phyloP scores from a whole-genome alignment of 31 red algal species.

The Porphyra umbilicalis region DNA sequence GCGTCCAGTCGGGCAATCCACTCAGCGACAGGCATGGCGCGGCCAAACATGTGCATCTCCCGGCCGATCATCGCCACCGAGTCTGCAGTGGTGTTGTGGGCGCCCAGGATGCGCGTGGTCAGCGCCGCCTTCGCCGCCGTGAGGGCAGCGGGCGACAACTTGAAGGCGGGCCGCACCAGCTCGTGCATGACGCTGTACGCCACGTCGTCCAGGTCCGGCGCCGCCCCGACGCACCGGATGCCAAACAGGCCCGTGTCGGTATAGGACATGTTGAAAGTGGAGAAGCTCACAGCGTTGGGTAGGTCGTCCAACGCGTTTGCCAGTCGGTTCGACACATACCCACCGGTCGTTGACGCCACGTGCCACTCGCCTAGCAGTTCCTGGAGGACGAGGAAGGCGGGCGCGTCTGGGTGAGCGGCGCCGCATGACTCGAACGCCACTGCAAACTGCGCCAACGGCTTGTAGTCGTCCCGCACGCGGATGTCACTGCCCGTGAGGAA shows the following conservation, averaged over 20 bases:
- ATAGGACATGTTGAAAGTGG: conserved; percentile 38
- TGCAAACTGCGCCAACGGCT: conserved; percentile 33
- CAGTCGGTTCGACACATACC: conserved; percentile 13
- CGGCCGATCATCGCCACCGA: conserved; percentile 36
- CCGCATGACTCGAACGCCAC: conserved; percentile 46
- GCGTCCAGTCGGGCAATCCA: conserved; percentile 41
- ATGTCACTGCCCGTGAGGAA: conserved; percentile 47
- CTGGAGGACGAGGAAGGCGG: conserved; percentile 46
- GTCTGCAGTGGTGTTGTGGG: conserved; percentile 11
- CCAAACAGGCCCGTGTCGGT: conserved; percentile 52
- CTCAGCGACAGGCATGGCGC: conserved; percentile 27
- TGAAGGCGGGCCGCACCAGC: conserved; percentile 23
- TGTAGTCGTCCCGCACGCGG: conserved; percentile 31
- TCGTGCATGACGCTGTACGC: conserved; percentile 15
- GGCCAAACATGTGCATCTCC: conserved; percentile 32
- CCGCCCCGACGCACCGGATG: conserved; percentile 22
- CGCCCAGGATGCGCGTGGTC: conserved; percentile 20
- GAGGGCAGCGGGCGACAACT: conserved; percentile 32
- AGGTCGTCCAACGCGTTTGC: neutral
- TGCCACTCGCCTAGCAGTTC: conserved; percentile 33
- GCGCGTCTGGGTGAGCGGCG: conserved; percentile 45
- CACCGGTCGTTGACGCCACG: conserved; percentile 11
- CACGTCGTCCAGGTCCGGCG: conserved; percentile 30
- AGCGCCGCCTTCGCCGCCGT: conserved; percentile 23
- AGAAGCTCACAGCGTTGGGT: neutral